phyloP scores from a whole-genome alignment of 2,329 filamentous ascomycete genomes.

The Didymella pomorum region DNA sequence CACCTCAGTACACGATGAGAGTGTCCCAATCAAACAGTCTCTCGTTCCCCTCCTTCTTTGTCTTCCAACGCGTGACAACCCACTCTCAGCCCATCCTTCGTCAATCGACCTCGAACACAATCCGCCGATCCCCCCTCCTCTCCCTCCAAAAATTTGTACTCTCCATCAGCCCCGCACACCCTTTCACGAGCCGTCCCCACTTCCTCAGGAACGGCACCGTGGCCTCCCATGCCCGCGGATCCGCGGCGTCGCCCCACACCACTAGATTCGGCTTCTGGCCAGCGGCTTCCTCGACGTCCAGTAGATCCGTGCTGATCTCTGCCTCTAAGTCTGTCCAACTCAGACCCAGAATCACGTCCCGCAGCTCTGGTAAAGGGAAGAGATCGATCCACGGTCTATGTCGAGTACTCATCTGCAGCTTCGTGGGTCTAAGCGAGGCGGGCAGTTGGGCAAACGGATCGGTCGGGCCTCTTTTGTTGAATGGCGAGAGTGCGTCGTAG shows the following conservation, averaged over 20 bases:
- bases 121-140: slow-evolving; percentile 3
- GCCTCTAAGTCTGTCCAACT: slow-evolving; percentile 35
- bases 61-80: neutral
- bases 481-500: slow-evolving; percentile 4
- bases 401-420: slow-evolving; percentile 42
- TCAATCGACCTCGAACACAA: slow-evolving; percentile 1
- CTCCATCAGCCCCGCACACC: slow-evolving; percentile 48
- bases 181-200: slow-evolving; percentile 52
- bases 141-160: slow-evolving; percentile 17
- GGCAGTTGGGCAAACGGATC: neutral
- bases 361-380: slow-evolving; percentile 46
- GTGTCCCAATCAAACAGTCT: neutral
- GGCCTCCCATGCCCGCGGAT: slow-evolving; percentile 57
- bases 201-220: slow-evolving; percentile 56
- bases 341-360: slow-evolving; percentile 49
- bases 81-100: neutral
- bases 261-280: slow-evolving; percentile 47
- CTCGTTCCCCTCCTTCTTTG: neutral
- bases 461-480: neutral
- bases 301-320: slow-evolving; percentile 22
- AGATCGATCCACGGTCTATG: slow-evolving; percentile 54
- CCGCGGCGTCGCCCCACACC: slow-evolving; percentile 59
- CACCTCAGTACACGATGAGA: neutral
- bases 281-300: slow-evolving; percentile 11
- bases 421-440: slow-evolving; percentile 40